Evolutionary conservation across 495 filamentous ascomycete genomes (phyloP), one percentile per base, ranked within the genome.

Genomic region (Xanthoparmelia taractica): DNA sequence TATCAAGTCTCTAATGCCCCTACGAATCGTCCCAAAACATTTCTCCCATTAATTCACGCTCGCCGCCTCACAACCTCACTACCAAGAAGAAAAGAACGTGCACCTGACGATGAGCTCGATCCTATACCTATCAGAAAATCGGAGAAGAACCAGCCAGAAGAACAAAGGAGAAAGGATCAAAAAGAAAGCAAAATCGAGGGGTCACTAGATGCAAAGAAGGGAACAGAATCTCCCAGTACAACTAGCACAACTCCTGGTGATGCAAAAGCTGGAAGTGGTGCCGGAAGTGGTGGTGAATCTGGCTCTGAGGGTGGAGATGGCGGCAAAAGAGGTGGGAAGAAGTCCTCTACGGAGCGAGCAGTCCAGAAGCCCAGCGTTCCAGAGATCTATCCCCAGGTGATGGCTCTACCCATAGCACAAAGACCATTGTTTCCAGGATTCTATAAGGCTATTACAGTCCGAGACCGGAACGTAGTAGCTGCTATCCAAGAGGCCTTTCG

Each of bases 391-490:
- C 94, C 95, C 27, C 93, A 97, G 71, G 92, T 99, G 57, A 92
- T 99, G 88, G 95, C 95, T 1, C 93, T 99, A 61, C 94, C 95
- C n/a, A 96, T 99, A 68, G 88, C 90, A 8, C 92, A 94, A 76
- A 84, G 95, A 55, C 95, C 94, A 31, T 76, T 99, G 3, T 99
- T 97, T 75, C 95, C 95, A 0, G 95, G 95, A 0, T 99, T 96
- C 76, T 99, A 99, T 77, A 99, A 99, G 73, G 92, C 95, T 4
- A 89, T 99, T 64, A 97, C 94, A 7, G 92, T 99, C 59, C 87
- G 87, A 65, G 90, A 99, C 72, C 88, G 86, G 8, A 87, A 91
- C 67, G 95, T 99, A 29, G 85, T 89, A 37, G 80, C 83, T 41
- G 95, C 95, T 18, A 95, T 99, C 63, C 85, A 91, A 66, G 95